Percentiles rank a stretch among this genome's conserved stretches.
Conservation (phyloP, 306 rosid genomes). For the Rosa persica region DNA sequence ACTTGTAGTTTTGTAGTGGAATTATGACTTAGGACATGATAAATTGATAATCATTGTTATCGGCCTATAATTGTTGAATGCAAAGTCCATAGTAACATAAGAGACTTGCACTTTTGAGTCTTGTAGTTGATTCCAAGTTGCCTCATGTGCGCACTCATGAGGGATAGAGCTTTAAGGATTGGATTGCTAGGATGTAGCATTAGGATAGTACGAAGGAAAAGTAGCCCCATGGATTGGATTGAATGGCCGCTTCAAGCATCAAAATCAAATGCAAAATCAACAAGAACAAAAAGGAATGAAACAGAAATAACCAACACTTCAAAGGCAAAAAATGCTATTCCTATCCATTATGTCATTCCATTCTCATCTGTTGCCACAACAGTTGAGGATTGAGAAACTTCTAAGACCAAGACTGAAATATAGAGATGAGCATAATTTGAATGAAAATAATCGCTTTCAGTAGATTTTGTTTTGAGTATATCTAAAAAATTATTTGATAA, state of each 20-base stretch:
- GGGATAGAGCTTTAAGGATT: slow-evolving; percentile 27
- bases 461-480: not conserved
- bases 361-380: too few relatives aligned
- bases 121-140: slow-evolving; percentile 8
- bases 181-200: slow-evolving; percentile 1
- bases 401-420: too few relatives aligned
- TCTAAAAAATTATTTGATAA: not conserved
- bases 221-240: slow-evolving; percentile 1
- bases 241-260: slow-evolving; percentile 15
- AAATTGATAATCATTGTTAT: not conserved
- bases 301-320: not conserved
- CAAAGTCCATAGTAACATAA: not conserved
- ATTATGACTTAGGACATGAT: not conserved
- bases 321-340: not conserved
- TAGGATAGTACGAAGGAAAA: not conserved
- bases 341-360: not conserved
- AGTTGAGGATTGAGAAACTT: not conserved
- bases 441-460: too few relatives aligned
- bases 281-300: not conserved
- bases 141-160: slow-evolving; percentile 8
- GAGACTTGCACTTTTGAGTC: slow-evolving; percentile 15
- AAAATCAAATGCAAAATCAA: not conserved
- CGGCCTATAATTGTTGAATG: slow-evolving; percentile 2
- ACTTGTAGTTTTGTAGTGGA: slow-evolving; percentile 2
- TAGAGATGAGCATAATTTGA: not conserved